Conservation (phyloP, 495 filamentous ascomycete genomes). For the Trichocladium uniseriatum region DNA sequence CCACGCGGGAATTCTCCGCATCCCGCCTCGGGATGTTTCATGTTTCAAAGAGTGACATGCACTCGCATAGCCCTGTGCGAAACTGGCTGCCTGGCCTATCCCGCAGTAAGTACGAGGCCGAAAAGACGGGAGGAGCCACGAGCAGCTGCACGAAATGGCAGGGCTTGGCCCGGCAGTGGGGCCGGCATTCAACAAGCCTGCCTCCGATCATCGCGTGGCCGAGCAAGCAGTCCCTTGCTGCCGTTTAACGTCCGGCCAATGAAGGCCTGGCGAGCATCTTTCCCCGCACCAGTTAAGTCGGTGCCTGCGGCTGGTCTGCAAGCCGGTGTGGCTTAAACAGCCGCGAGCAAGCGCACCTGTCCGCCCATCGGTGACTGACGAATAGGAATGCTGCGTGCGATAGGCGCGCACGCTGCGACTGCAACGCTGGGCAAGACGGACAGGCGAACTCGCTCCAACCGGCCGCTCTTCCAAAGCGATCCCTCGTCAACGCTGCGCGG, state of each 20-base stretch:
- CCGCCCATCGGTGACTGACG: background rate
- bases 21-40: background rate
- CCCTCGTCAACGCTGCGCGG: too few species aligned
- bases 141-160: too few species aligned
- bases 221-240: background rate
- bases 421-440: too few species aligned
- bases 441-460: too few species aligned
- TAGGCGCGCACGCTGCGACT: background rate
- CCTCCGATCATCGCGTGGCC: background rate
- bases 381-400: background rate
- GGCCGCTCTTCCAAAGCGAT: too few species aligned
- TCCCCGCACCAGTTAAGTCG: constrained; percentile 4
- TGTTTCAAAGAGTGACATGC: background rate
- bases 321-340: constrained; percentile 7
- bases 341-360: constrained; percentile 4
- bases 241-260: background rate
- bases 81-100: background rate
- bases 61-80: background rate
- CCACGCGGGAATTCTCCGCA: background rate
- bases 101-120: too few species aligned
- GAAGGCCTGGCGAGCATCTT: background rate
- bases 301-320: constrained; percentile 10
- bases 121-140: too few species aligned
- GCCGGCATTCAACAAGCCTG: background rate
- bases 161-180: background rate